Base-by-base conservation (phyloP, 1,284 basidiomycete genomes). In the Porogramme epimiltina region DNA sequence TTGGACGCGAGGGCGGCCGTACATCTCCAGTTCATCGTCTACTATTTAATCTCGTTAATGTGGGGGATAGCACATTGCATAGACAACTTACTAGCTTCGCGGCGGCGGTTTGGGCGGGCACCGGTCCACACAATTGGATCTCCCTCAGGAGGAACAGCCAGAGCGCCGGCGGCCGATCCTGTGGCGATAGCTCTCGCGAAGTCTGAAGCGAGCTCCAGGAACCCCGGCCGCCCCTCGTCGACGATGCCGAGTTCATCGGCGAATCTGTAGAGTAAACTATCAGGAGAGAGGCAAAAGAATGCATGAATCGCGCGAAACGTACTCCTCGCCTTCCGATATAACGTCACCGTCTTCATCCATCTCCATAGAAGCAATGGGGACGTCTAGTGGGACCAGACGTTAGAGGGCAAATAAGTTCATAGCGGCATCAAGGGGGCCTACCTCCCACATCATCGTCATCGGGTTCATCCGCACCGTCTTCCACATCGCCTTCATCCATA, bases 321-420 rank as follows among this genome's bases (percentile, higher is more conserved):
- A 87, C 77, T 86, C 87, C 54, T 86, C 87, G 51, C 81, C 81
- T 60, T 87, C 87, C 9, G 88, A 90, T 28, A 83, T 81, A 67
- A 85, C 79, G 52, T 89, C 87, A 4, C 73, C 80, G 49, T 83
- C 86, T 44, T 82, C 70, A 20, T 69, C 68, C 37, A 68, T 66
- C 34, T 74, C 72, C 50, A 73, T 75, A 28, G 63, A 61, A 56
- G 66, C 59, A 55, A 62, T 64, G n/a, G 56, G 59, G 44, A 58
- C 59, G 33, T 60, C 62, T 62, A 8, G 1, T 9, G n/a, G n/a
- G n/a, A n/a, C n/a, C n/a, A n/a, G n/a, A n/a, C n/a, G n/a, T n/a
- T n/a, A n/a, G n/a, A n/a, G n/a, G n/a, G n/a, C n/a, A n/a, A n/a
- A n/a, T n/a, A n/a, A n/a, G n/a, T n/a, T n/a, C n/a, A n/a, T n/a